Conservation (phyloP, 805 yeast genomes). For the Kuraishia piskuri region DNA sequence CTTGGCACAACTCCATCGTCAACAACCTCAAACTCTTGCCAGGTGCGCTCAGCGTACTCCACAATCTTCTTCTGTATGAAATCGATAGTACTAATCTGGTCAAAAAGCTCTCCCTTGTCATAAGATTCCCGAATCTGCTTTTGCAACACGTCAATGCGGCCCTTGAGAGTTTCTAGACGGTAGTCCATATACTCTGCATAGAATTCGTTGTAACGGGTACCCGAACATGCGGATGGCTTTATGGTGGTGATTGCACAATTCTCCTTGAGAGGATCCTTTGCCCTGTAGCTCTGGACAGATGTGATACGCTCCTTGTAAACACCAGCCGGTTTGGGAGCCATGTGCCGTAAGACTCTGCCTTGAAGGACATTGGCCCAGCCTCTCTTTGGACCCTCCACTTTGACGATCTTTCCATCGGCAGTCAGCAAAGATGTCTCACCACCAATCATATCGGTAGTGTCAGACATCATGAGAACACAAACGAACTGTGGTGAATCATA, state of each 20-base stretch:
- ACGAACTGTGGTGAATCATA: slow-evolving; percentile 55
- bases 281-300: slow-evolving; percentile 24
- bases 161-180: slow-evolving; percentile 15
- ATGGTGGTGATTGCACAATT: slow-evolving; percentile 23
- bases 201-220: slow-evolving; percentile 19
- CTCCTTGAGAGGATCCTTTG: slow-evolving; percentile 19
- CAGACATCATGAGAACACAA: slow-evolving; percentile 57
- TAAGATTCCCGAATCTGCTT: background rate
- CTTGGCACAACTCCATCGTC: background rate
- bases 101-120: slow-evolving; percentile 17
- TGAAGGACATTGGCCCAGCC: slow-evolving; percentile 41
- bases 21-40: slow-evolving; percentile 4
- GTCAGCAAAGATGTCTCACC: slow-evolving; percentile 49
- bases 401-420: slow-evolving; percentile 28
- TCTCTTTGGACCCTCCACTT: slow-evolving; percentile 31
- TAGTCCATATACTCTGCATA: slow-evolving; percentile 21
- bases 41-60: slow-evolving; percentile 1
- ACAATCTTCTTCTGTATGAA: slow-evolving; percentile 4
- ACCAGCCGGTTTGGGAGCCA: slow-evolving; percentile 35
- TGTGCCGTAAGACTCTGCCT: slow-evolving; percentile 35
- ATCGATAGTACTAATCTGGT: slow-evolving; percentile 1
- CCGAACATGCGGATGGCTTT: slow-evolving; percentile 17
- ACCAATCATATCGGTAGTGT: slow-evolving; percentile 48
- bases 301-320: slow-evolving; percentile 31
- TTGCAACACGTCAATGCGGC: slow-evolving; percentile 13